phyloP scores from a whole-genome alignment of 169 alveolate genomes.

The Cryptosporidium andersoni region DNA sequence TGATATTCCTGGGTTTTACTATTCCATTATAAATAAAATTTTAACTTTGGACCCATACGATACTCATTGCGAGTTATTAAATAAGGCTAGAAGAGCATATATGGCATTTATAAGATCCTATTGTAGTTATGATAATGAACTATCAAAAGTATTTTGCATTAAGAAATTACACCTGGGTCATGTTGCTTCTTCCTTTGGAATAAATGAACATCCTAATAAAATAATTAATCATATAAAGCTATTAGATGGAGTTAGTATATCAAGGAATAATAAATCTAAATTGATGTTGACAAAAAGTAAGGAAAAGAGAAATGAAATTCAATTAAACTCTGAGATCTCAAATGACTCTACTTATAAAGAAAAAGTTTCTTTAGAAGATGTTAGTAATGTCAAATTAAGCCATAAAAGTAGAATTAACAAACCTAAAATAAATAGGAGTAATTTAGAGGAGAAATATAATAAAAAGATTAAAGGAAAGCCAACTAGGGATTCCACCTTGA shows the following conservation, averaged over 20 bases:
- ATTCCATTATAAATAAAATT: constrained; percentile 54
- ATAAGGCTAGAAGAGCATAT: constrained; percentile 69
- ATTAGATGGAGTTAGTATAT: constrained; percentile 30
- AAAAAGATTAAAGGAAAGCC: neutral
- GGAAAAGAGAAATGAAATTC: neutral
- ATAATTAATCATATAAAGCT: constrained; percentile 44
- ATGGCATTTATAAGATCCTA: constrained; percentile 63
- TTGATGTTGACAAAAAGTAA: neutral
- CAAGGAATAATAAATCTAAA: constrained; percentile 22
- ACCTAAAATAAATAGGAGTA: neutral
- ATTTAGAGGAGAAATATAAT: neutral
- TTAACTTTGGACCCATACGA: constrained; percentile 49
- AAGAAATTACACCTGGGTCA: constrained; percentile 60
- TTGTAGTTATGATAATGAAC: constrained; percentile 62
- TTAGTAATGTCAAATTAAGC: neutral
- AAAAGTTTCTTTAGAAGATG: neutral
- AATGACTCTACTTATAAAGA: neutral
- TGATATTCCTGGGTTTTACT: constrained; percentile 64
- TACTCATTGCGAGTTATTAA: constrained; percentile 31
- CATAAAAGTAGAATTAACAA: neutral
- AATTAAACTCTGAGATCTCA: neutral
- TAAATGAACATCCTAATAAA: constrained; percentile 64
- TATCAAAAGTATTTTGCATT: constrained; percentile 52
- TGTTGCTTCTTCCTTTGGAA: constrained; percentile 70
- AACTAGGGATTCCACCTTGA: constrained; percentile 3